A percentile compares a stretch with the other conserved stretches of the same genome.
Evolutionary conservation across 228 moss, liverwort and hornwort genomes (phyloP).

Genomic region (Sphagnum fallax): DNA sequence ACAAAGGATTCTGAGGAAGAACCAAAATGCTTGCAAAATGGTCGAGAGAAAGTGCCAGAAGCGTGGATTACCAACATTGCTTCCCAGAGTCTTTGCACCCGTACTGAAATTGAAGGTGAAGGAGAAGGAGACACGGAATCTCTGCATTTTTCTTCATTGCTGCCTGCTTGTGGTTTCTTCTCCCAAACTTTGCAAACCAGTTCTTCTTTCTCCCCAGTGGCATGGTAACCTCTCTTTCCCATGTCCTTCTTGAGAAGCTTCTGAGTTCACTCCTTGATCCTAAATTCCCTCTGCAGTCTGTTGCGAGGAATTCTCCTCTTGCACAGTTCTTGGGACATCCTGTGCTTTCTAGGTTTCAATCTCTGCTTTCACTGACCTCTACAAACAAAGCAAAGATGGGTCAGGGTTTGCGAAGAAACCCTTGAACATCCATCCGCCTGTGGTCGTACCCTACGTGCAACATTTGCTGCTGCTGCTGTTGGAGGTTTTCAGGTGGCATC

Average conservation of each 20-base stretch:
- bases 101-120: slow-evolving; percentile 26
- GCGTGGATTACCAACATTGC: slow-evolving; percentile 8
- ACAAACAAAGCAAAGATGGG: too few relatives aligned
- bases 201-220: slow-evolving; percentile 7
- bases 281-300: neutral
- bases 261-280: slow-evolving; percentile 3
- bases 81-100: slow-evolving; percentile 39
- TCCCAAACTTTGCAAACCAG: slow-evolving; percentile 19
- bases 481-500: too few relatives aligned
- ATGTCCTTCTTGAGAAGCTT: slow-evolving; percentile 3
- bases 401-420: too few relatives aligned
- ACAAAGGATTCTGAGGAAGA: neutral
- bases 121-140: slow-evolving; percentile 22
- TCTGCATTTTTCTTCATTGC: slow-evolving; percentile 9
- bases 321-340: slow-evolving; percentile 3
- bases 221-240: slow-evolving; percentile 7
- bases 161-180: slow-evolving; percentile 1
- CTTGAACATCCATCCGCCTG: too few relatives aligned
- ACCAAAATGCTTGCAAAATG: neutral
- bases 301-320: neutral
- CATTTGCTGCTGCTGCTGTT: too few relatives aligned
- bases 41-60: neutral
- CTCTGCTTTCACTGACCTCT: too few relatives aligned
- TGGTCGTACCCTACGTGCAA: too few relatives aligned
- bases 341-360: neutral